These are phyloP conservation scores for Pseudozyma sp. DNA, from an alignment of 1,284 basidiomycete genomes.

Conservation along the genomic window DNA sequence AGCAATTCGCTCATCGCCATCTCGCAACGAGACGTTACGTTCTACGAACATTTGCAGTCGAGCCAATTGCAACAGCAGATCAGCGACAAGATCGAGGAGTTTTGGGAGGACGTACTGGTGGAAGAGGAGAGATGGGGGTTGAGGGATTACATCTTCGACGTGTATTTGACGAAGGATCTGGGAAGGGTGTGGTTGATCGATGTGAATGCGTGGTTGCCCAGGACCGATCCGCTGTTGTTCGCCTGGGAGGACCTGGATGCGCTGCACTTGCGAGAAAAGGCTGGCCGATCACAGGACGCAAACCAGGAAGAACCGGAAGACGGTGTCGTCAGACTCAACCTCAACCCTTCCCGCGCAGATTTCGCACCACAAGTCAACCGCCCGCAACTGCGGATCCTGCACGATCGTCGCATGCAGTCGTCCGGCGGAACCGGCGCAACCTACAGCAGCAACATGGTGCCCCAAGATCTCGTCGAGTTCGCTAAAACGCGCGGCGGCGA, in stretches of 20 bases:
- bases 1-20: constrained; percentile 74
- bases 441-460: constrained; percentile 90
- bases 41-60: constrained; percentile 80
- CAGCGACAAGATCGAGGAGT: constrained; percentile 72
- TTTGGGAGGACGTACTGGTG: constrained; percentile 76
- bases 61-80: constrained; percentile 74
- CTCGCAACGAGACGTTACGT: constrained; percentile 82
- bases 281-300: too few relatives aligned
- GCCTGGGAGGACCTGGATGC: constrained; percentile 79
- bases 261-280: constrained; percentile 61
- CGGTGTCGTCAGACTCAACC: constrained; percentile 23
- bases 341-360: constrained; percentile 14
- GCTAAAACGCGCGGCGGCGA: constrained; percentile 70
- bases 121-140: constrained; percentile 68
- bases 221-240: constrained; percentile 88
- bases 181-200: constrained; percentile 83
- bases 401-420: constrained; percentile 73
- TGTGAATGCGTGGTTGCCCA: constrained; percentile 86
- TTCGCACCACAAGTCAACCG: not conserved
- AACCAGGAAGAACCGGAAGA: constrained; percentile 34
- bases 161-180: constrained; percentile 85
- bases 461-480: constrained; percentile 83
- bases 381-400: constrained; percentile 75
- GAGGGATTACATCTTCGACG: constrained; percentile 77
- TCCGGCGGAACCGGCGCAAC: constrained; percentile 60